These are phyloP conservation scores for Blastomyces gilchristii DNA, from an alignment of 2,329 filamentous ascomycete genomes.

Conservation along the genomic window DNA sequence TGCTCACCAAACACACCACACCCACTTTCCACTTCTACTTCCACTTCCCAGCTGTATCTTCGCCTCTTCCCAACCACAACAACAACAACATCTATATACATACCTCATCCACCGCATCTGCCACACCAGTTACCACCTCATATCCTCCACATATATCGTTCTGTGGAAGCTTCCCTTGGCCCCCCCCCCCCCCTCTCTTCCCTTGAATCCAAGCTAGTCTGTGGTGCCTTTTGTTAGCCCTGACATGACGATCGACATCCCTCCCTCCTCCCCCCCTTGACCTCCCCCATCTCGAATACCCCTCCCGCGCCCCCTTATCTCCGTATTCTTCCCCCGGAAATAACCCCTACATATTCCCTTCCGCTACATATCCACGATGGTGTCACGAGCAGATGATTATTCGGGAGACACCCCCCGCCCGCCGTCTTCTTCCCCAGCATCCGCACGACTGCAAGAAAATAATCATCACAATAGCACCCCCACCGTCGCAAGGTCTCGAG, in stretches of 20 bases:
- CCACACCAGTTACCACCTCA: neutral
- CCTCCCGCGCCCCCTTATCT: neutral
- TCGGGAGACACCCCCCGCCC: slow-evolving; percentile 26
- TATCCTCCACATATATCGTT: neutral
- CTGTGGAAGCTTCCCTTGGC: neutral
- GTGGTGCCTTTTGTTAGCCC: neutral
- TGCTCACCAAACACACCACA: neutral
- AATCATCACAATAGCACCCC: neutral
- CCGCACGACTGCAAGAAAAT: slow-evolving; percentile 26
- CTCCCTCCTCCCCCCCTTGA: neutral
- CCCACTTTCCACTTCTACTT: neutral
- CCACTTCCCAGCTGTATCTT: too few species aligned
- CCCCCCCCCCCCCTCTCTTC: too few species aligned
- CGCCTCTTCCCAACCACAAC: too few species aligned
- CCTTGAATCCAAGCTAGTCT: neutral
- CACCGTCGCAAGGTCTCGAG: slow-evolving; percentile 23
- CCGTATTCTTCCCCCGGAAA: neutral
- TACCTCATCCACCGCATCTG: neutral
- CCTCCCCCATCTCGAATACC: neutral
- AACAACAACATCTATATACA: too few species aligned
- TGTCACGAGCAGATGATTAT: slow-evolving; percentile 30
- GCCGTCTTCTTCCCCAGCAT: slow-evolving; percentile 26
- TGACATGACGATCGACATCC: slow-evolving; percentile 1
- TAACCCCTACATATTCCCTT: too few species aligned
- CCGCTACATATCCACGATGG: slow-evolving; percentile 23